Conservation (phyloP, 257 asterid species). For the Solanum corneliomulleri region DNA sequence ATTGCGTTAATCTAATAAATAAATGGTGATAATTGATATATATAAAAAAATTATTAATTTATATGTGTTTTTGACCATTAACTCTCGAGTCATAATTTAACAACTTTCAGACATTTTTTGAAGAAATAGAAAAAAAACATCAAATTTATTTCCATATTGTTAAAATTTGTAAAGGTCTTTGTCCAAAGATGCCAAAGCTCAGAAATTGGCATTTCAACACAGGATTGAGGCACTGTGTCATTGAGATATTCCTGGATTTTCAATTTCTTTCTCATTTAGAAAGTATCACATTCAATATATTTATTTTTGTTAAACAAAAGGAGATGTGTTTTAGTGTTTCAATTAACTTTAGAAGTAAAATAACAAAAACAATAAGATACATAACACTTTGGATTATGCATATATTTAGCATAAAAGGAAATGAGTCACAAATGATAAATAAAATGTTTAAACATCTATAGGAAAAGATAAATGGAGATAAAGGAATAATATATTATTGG, state of each 20-base stretch:
- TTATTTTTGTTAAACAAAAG: background rate
- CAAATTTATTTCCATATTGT: conserved; percentile 4
- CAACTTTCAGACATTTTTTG: background rate
- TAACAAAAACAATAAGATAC: too few species aligned
- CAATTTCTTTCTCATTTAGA: background rate
- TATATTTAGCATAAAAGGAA: too few species aligned
- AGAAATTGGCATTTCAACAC: conserved; percentile 26
- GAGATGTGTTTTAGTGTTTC: too few species aligned
- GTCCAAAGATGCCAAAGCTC: conserved; percentile 51
- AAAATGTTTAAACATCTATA: too few species aligned
- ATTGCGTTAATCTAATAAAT: background rate
- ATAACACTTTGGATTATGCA: too few species aligned
- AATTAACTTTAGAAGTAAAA: too few species aligned
- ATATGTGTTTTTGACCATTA: background rate
- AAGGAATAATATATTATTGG: too few species aligned
- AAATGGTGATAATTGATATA: background rate
- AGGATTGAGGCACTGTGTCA: conserved; percentile 93
- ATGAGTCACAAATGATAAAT: too few species aligned
- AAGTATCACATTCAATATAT: background rate
- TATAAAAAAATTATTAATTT: background rate
- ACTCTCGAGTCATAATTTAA: background rate
- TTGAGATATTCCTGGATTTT: background rate
- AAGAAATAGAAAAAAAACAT: background rate
- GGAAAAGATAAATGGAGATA: too few species aligned
- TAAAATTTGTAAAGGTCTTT: conserved; percentile 82